A percentile compares a stretch with the other conserved stretches of the same genome.
Conservation (phyloP, 2,329 filamentous ascomycete genomes). For the Aspergillus sp. region DNA sequence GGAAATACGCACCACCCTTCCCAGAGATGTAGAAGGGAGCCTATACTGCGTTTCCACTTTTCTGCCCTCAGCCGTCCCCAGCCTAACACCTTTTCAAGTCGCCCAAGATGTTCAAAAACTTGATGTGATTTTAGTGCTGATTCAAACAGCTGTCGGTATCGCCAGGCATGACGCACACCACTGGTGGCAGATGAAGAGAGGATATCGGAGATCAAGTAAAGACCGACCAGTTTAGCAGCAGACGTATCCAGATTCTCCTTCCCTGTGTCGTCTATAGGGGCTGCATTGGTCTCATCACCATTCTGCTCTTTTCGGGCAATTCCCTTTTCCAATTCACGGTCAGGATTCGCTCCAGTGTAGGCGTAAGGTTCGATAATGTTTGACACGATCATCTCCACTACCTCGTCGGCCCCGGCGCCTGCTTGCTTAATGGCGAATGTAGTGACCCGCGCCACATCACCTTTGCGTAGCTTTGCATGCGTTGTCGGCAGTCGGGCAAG, state of each 20-base stretch:
- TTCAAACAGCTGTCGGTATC: conserved; percentile 80
- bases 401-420: conserved; percentile 79
- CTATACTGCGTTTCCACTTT: conserved; percentile 79
- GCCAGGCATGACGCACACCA: conserved; percentile 80
- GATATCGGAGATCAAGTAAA: conserved; percentile 80
- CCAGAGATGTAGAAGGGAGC: conserved; percentile 68
- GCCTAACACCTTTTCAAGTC: conserved; percentile 66
- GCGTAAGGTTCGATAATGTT: conserved; percentile 79
- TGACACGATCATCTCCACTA: conserved; percentile 81
- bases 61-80: conserved; percentile 83
- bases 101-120: conserved; percentile 73
- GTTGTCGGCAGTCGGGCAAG: conserved; percentile 78
- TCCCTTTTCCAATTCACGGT: conserved; percentile 35
- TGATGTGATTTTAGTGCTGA: conserved; percentile 64
- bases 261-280: conserved; percentile 38
- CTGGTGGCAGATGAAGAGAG: conserved; percentile 74
- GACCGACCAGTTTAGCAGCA: conserved; percentile 71
- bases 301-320: conserved; percentile 33
- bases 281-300: conserved; percentile 30
- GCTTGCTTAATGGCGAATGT: conserved; percentile 88
- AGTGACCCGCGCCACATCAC: conserved; percentile 82
- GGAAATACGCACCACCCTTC: conserved; percentile 68
- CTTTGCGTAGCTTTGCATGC: conserved; percentile 72
- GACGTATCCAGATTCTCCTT: conserved; percentile 63
- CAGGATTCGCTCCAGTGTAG: conserved; percentile 68